These are phyloP conservation scores for Trichoderma lentiforme DNA, from an alignment of 2,329 filamentous ascomycete species.

Conservation along the genomic window DNA sequence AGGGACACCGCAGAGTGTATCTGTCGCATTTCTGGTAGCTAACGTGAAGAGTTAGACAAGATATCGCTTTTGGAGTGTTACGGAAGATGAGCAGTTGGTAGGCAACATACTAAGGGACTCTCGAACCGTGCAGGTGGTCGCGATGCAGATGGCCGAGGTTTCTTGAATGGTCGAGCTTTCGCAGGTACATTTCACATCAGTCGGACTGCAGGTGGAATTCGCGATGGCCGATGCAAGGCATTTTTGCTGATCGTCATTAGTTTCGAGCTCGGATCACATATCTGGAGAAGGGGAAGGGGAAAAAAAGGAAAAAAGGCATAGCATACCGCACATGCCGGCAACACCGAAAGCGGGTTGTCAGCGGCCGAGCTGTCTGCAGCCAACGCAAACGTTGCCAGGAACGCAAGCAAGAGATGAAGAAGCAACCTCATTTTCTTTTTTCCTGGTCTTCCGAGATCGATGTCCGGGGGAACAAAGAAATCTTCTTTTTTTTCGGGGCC, in stretches of 20 bases:
- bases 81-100: background rate
- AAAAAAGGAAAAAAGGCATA: background rate
- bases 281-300: background rate
- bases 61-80: background rate
- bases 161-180: background rate
- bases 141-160: background rate
- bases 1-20: background rate
- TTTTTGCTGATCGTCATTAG: constrained; percentile 5
- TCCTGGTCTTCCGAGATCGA: background rate
- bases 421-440: constrained; percentile 2
- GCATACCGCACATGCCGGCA: constrained; percentile 3
- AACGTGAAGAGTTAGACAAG: background rate
- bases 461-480: background rate
- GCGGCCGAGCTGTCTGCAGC: background rate
- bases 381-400: background rate
- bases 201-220: constrained; percentile 1
- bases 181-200: constrained; percentile 4
- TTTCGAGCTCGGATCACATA: background rate
- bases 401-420: background rate
- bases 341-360: background rate
- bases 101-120: constrained; percentile 2
- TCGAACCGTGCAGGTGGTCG: background rate
- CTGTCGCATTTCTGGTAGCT: background rate
- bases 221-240: background rate
- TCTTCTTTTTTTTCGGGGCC: background rate